Conservation (phyloP, 805 yeast genomes). For the Candida corydali region DNA sequence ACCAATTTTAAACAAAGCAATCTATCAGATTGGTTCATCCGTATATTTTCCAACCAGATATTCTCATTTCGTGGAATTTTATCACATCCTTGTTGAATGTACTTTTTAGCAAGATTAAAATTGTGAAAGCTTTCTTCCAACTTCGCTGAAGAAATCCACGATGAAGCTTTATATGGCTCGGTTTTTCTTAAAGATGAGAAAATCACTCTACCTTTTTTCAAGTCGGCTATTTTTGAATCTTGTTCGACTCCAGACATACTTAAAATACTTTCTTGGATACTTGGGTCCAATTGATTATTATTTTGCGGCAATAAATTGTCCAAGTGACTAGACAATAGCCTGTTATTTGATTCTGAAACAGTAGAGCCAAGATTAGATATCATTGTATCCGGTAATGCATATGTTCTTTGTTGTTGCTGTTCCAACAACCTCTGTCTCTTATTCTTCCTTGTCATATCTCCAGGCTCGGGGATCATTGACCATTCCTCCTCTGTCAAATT, state of each 20-base stretch:
- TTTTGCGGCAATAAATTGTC: conserved; percentile 28
- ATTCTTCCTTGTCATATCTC: conserved; percentile 78
- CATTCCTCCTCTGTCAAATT: conserved; percentile 67
- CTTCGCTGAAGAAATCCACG: conserved; percentile 85
- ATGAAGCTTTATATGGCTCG: conserved; percentile 68
- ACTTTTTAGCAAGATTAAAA: conserved; percentile 48
- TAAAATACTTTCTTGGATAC: conserved; percentile 20
- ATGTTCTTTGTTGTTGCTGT: conserved; percentile 62
- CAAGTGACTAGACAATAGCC: conserved; percentile 50
- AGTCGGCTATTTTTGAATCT: conserved; percentile 8
- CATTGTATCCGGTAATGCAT: conserved; percentile 77
- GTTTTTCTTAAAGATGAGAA: conserved; percentile 65
- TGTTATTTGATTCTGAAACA: conserved; percentile 61
- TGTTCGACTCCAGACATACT: conserved; percentile 6
- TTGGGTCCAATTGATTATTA: conserved; percentile 9
- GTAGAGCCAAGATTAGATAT: conserved; percentile 28
- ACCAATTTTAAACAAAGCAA: conserved; percentile 53
- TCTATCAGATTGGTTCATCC: conserved; percentile 49
- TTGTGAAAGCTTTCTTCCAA: conserved; percentile 66
- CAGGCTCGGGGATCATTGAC: conserved; percentile 81
- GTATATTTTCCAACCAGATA: conserved; percentile 78
- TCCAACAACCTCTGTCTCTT: conserved; percentile 64
- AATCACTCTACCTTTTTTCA: conserved; percentile 47
- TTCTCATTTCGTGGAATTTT: conserved; percentile 63
- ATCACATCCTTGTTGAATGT: conserved; percentile 73